Base-by-base conservation (phyloP, 2,329 filamentous ascomycete species). In the Ilyonectria mors-panacis region DNA sequence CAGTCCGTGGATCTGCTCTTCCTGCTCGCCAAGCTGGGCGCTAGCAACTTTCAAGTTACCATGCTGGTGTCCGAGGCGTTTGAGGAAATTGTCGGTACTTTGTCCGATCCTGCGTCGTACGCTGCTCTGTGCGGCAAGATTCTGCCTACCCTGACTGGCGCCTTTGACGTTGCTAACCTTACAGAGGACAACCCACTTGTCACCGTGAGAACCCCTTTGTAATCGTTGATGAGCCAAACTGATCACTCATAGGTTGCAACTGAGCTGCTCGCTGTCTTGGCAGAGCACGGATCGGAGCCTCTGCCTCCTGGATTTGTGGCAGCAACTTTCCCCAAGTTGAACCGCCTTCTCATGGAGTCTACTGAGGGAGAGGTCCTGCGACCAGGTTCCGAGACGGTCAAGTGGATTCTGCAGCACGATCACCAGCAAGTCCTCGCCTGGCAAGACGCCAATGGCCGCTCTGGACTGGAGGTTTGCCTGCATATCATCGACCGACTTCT, bases 401-500 rank as follows among this genome's bases (percentile, higher is more conserved):
- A 96, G 81, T 94, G 94, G 79, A 94, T 98, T 81, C 87, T 99
- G 37, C 88, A 91, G 72, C 94, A 98, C 79, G 96, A 98, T 77
- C 92, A 95, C 73, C 89, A 94, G 69, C 96, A 98, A 78, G 90
- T 98, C 47, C 92, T 98, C 74, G 89, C 88, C 70, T 99, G 94
- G 92, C 90, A 91, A 39, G 94, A 97, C 77, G 89, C 91, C 71
- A 89, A 87, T 50, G 93, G 93, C 45, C 94, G 94, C 75, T 93
- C 90, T 42, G 95, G 95, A 17, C 87, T 98, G 12, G 95, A 98
- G 80, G 91, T 97, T 33, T 94, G 94, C 65, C 88, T 99, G 54
- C 89, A 94, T 70, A 96, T 99, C 73, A 94, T 99, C 69, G 96
- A 98, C 79, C 93, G 95, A 54, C 88, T 99, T 5, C 88, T 99